phyloP scores from a whole-genome alignment of 768 basidiomycete species.

The Tubosaeta brunneosetosa region DNA sequence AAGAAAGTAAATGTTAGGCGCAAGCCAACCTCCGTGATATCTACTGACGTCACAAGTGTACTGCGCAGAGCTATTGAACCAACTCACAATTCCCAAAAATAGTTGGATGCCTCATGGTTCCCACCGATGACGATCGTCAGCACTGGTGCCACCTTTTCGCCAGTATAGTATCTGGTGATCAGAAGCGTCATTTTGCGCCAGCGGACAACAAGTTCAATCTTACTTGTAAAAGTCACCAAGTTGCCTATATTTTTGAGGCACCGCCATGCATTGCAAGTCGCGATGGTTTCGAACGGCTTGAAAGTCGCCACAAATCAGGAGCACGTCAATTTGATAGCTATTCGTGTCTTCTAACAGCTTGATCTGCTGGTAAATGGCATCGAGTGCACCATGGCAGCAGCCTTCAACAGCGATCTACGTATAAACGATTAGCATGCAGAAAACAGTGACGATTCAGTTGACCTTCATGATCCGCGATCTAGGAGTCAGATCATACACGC shows the following conservation, averaged over 20 bases:
- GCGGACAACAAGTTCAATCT: conserved; percentile 1
- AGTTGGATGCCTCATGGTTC: conserved; percentile 96
- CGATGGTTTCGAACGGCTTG: conserved; percentile 82
- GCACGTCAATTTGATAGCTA: conserved; percentile 68
- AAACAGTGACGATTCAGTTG: background rate
- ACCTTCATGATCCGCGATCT: conserved; percentile 23
- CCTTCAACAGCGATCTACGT: conserved; percentile 83
- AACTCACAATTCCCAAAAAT: conserved; percentile 90
- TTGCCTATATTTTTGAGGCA: conserved; percentile 81
- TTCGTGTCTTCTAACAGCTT: conserved; percentile 55
- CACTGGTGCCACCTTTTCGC: conserved; percentile 74
- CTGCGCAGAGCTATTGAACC: background rate
- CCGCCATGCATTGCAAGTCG: conserved; percentile 88
- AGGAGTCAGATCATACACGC: too few relatives aligned
- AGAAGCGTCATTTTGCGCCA: background rate
- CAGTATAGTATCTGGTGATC: conserved; percentile 74
- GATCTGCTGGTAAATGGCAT: conserved; percentile 77
- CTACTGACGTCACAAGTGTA: conserved; percentile 35
- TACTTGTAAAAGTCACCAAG: conserved; percentile 84
- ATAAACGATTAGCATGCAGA: conserved; percentile 3
- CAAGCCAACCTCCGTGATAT: conserved; percentile 96
- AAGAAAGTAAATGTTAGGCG: conserved; percentile 94
- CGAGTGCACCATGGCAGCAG: conserved; percentile 93
- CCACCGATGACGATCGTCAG: conserved; percentile 95
- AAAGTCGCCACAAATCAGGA: conserved; percentile 96